Percentiles rank a stretch among this genome's conserved stretches.
These are phyloP conservation scores for Cladorrhinum sp. DNA, from an alignment of 2,329 filamentous ascomycete genomes.

Conservation along the genomic window DNA sequence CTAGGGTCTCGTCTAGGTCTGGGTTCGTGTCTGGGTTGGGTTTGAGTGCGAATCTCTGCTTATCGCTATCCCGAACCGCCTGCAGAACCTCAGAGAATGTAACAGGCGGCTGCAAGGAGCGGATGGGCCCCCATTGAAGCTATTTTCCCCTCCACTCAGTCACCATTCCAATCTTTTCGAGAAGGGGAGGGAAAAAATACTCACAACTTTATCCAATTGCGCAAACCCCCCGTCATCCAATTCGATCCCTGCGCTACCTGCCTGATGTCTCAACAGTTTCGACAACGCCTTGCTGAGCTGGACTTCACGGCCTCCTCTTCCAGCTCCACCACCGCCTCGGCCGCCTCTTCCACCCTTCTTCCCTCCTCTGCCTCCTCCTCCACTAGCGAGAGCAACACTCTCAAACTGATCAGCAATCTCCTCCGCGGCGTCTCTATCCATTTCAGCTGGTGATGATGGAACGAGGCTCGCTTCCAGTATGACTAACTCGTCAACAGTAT, in stretches of 20 bases:
- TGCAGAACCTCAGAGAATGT: slow-evolving; percentile 69
- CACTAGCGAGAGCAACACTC: neutral
- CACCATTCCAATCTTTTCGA: too few relatives aligned
- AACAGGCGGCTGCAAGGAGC: slow-evolving; percentile 57
- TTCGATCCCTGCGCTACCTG: slow-evolving; percentile 52
- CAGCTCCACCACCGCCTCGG: slow-evolving; percentile 30
- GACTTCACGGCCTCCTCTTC: slow-evolving; percentile 37
- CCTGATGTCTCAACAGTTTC: slow-evolving; percentile 54
- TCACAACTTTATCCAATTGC: slow-evolving; percentile 55
- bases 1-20: slow-evolving; percentile 33
- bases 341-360: slow-evolving; percentile 18
- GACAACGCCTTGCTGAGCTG: slow-evolving; percentile 54
- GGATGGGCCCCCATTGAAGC: slow-evolving; percentile 57
- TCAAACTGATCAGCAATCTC: slow-evolving; percentile 1
- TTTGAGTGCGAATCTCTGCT: slow-evolving; percentile 84
- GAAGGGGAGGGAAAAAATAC: slow-evolving; percentile 31
- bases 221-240: slow-evolving; percentile 61
- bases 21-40: slow-evolving; percentile 51
- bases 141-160: slow-evolving; percentile 28
- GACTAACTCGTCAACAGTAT: too few relatives aligned
- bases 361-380: slow-evolving; percentile 25
- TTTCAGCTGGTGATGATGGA: too few relatives aligned
- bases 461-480: too few relatives aligned
- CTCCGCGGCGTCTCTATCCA: neutral
- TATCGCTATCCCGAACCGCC: slow-evolving; percentile 73